Evolutionary conservation across 2,329 filamentous ascomycete genomes (phyloP).

Genomic region (Stylonectria norvegica): DNA sequence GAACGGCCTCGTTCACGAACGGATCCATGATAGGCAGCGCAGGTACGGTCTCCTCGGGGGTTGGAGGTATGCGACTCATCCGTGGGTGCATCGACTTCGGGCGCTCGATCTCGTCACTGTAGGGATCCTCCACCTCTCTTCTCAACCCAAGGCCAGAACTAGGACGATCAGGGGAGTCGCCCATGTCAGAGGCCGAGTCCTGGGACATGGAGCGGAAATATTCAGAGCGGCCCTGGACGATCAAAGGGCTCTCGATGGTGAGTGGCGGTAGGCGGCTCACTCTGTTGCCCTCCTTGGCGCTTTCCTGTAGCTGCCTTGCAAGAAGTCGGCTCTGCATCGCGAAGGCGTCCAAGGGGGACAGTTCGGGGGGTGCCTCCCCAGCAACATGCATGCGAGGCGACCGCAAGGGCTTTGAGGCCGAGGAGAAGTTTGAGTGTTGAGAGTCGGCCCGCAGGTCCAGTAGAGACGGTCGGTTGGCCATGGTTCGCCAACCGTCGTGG

Average conservation of each 20-base stretch:
- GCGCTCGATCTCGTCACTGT: conserved; percentile 46
- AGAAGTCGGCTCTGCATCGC: conserved; percentile 86
- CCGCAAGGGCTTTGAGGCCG: conserved; percentile 52
- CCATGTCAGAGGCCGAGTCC: conserved; percentile 51
- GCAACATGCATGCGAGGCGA: conserved; percentile 76
- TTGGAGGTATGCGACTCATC: conserved; percentile 61
- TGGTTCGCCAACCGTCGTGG: conserved; percentile 30
- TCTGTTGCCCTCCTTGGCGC: conserved; percentile 67
- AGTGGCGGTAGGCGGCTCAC: conserved; percentile 83
- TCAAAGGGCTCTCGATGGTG: conserved; percentile 76
- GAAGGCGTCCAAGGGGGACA: conserved; percentile 94
- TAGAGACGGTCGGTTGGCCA: conserved; percentile 55
- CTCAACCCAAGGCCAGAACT: conserved; percentile 42
- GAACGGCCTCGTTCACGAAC: too few relatives aligned
- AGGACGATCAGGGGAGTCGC: conserved; percentile 27
- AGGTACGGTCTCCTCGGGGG: conserved; percentile 47
- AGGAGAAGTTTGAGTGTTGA: conserved; percentile 44
- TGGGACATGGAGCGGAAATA: conserved; percentile 76
- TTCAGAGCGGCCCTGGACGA: conserved; percentile 69
- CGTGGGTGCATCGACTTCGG: conserved; percentile 73
- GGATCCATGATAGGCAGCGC: conserved; percentile 41
- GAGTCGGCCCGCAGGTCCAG: conserved; percentile 60
- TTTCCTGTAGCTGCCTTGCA: conserved; percentile 81
- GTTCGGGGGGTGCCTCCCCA: conserved; percentile 79
- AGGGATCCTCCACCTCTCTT: conserved; percentile 56